A percentile compares a stretch with the other conserved stretches of the same genome.
These are phyloP conservation scores for Penicillium pancosmium DNA, from an alignment of 495 filamentous ascomycete genomes.

Conservation along the genomic window DNA sequence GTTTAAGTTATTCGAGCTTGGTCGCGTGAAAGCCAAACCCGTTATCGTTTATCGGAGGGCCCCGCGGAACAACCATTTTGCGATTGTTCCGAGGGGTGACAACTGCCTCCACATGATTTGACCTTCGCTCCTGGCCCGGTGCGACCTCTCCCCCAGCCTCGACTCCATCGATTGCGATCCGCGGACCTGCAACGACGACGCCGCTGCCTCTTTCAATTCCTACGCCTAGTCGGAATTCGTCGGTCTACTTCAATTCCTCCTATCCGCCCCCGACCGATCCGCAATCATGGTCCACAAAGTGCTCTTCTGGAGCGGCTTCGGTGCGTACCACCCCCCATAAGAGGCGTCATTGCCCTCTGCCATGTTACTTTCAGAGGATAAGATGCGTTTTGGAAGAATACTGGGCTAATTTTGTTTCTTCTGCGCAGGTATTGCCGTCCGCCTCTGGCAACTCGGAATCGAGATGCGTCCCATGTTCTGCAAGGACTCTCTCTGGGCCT, in stretches of 20 bases:
- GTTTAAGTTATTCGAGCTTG: neutral
- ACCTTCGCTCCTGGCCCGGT: conserved; percentile 34
- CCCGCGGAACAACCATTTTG: neutral
- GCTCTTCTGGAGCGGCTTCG: conserved; percentile 96
- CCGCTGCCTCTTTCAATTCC: conserved; percentile 10
- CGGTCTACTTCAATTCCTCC: conserved; percentile 13
- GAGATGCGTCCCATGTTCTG: conserved; percentile 96
- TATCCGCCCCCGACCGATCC: conserved; percentile 23
- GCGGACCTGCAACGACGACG: conserved; percentile 19
- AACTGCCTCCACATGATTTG: conserved; percentile 49
- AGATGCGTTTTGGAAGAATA: neutral
- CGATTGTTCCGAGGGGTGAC: conserved; percentile 39
- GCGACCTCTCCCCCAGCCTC: conserved; percentile 26
- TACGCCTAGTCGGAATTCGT: conserved; percentile 11
- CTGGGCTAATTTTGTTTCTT: neutral
- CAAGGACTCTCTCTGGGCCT: conserved; percentile 78
- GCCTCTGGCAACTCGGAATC: conserved; percentile 94
- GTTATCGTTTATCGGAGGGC: conserved; percentile 26
- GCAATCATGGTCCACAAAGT: conserved; percentile 70
- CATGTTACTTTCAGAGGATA: neutral
- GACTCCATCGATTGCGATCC: conserved; percentile 22
- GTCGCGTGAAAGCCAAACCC: conserved; percentile 24
- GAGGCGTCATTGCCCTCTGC: neutral
- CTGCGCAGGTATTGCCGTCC: conserved; percentile 76
- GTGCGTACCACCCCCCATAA: conserved; percentile 54